A percentile compares a stretch with the other conserved stretches of the same genome.
These are phyloP conservation scores for Geotrichum ghanense DNA, from an alignment of 805 yeast genomes.

Conservation along the genomic window DNA sequence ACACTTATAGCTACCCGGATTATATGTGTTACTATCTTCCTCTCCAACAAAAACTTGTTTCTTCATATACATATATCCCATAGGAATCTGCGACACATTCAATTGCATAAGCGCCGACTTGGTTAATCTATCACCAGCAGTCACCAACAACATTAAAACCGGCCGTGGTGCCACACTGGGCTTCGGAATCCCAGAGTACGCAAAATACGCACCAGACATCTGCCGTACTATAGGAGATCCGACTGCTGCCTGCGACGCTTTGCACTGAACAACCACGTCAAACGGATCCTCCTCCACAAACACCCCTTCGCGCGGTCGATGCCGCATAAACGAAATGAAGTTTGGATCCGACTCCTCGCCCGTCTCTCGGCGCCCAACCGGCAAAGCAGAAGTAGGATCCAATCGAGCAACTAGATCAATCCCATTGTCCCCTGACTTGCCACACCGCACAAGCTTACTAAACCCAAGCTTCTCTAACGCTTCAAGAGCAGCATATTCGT, in stretches of 20 bases:
- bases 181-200: background rate
- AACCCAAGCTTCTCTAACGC: background rate
- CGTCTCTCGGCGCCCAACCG: background rate
- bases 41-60: background rate
- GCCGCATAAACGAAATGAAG: background rate
- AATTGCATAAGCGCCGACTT: background rate
- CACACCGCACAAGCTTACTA: background rate
- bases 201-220: background rate
- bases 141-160: background rate
- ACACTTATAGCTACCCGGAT: background rate
- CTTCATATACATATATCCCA: background rate
- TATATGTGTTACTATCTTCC: background rate
- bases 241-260: background rate
- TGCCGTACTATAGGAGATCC: background rate
- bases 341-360: background rate
- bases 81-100: background rate
- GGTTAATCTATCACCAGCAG: background rate
- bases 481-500: background rate
- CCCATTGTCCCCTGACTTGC: background rate
- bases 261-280: background rate
- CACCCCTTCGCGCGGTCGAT: background rate
- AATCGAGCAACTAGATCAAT: background rate
- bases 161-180: background rate
- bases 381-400: background rate
- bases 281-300: background rate